Evolutionary conservation across 805 yeast genomes (phyloP).

Genomic region (Hagleromyces aurorensis): DNA sequence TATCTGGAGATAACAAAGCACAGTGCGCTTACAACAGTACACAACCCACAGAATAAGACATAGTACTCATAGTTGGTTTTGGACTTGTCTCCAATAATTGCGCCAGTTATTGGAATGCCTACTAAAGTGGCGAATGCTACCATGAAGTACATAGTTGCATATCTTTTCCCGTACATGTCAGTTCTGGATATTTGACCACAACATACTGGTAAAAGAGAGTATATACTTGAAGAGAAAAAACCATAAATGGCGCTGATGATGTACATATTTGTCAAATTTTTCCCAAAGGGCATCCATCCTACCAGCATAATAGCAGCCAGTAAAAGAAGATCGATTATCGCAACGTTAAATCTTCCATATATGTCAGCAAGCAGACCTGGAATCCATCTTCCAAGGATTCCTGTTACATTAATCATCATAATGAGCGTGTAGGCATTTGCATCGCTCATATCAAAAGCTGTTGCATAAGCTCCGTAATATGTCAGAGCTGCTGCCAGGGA

Average conservation of each 20-base stretch:
- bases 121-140: constrained; percentile 48
- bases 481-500: constrained; percentile 39
- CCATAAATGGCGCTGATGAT: constrained; percentile 45
- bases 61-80: constrained; percentile 31
- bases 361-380: constrained; percentile 38
- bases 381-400: constrained; percentile 38
- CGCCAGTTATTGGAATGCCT: constrained; percentile 44
- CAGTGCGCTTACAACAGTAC: constrained; percentile 33
- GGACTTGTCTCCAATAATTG: constrained; percentile 37
- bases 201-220: constrained; percentile 50
- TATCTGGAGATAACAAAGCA: constrained; percentile 40
- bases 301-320: constrained; percentile 30
- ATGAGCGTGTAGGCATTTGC: constrained; percentile 38
- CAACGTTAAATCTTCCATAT: constrained; percentile 48
- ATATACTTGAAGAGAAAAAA: constrained; percentile 45
- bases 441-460: constrained; percentile 36
- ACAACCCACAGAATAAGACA: constrained; percentile 31
- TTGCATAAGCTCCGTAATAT: constrained; percentile 43
- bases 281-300: constrained; percentile 36
- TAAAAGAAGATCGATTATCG: constrained; percentile 31
- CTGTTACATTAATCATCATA: constrained; percentile 37
- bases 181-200: constrained; percentile 50
- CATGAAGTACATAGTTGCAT: constrained; percentile 50
- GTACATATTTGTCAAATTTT: constrained; percentile 28
- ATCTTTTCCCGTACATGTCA: constrained; percentile 45